Base-by-base conservation (phyloP, 306 rosid species). In the Citrullus mucosospermus region DNA sequence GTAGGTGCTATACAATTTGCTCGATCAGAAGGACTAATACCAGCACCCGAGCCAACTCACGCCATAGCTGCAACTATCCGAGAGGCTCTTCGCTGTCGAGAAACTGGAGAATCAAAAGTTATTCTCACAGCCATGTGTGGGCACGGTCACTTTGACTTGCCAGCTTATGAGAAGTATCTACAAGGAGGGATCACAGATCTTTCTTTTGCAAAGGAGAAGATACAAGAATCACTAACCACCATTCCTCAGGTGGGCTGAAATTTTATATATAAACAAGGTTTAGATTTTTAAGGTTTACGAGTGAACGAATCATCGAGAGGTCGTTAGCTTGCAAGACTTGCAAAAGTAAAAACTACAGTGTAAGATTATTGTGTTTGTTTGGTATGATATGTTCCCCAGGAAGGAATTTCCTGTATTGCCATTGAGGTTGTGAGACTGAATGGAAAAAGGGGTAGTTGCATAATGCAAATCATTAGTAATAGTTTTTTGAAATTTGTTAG, bases 51-150 rank as follows among this genome's bases (percentile, higher is more conserved):
- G 85, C 97, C 98, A 55, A 90, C 98, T 44, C 97, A 89, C 75
- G 96, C 96, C 55, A 94, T 92, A 70, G 97, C 97, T 76, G 97
- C 97, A 51, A 90, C 97, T 36, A 92, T 94, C 36, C 87, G 95
- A 77, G 98, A 94, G 86, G 97, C 98, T 62, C 79, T 90, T 63
- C 85, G 71, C 12, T 94, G 98, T 67, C 88, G 76, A 80, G 95
- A 92, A 66, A 86, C 85, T 0, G 97, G 97, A 72, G 96, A 94
- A 82, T 88, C 92, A 17, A 94, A 92, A 86, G 96, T 94, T 71
- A 92, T 94, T 83, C 89, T 94, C 79, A 92, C 95, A 53, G 98
- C 97, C 73, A 89, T 94, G 96, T 89, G 98, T 78, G 98, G 97
- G 74, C 98, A 94, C 82, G 98, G 97, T 32, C 97, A 94, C 86